phyloP scores from a whole-genome alignment of 2,329 filamentous ascomycete genomes.

The Phialophora tarda region DNA sequence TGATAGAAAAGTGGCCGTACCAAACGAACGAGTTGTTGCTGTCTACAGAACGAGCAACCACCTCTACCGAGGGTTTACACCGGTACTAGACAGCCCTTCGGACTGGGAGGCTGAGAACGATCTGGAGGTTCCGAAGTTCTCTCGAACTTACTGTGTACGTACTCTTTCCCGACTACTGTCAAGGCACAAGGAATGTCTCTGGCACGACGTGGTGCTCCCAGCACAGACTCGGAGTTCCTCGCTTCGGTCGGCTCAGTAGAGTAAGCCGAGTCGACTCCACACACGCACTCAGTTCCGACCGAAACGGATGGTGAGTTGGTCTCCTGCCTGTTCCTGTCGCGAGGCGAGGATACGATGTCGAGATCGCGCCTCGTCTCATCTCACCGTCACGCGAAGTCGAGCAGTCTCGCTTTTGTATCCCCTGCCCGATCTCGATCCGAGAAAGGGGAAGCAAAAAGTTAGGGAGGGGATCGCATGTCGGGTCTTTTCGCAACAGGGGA shows the following conservation, averaged over 20 bases:
- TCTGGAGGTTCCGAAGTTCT: too few relatives aligned
- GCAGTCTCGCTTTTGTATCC: neutral
- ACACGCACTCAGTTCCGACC: neutral
- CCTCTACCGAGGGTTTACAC: neutral
- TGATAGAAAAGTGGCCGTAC: neutral
- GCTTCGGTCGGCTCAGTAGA: neutral
- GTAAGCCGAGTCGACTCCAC: constrained; percentile 1
- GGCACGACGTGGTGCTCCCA: neutral
- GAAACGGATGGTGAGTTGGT: neutral
- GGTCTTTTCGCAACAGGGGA: neutral
- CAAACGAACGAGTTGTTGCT: neutral
- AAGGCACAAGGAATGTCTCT: neutral
- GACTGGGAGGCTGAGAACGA: too few relatives aligned
- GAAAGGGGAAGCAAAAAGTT: neutral
- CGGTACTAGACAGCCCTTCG: too few relatives aligned
- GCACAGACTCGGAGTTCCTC: neutral
- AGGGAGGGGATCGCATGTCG: neutral
- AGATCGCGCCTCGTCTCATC: neutral
- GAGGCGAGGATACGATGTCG: neutral
- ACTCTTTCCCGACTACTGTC: neutral
- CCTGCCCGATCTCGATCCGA: neutral
- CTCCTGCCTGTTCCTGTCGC: neutral
- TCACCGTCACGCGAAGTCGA: neutral
- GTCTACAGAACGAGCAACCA: neutral
- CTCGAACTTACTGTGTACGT: too few relatives aligned